Percentiles rank a stretch among this genome's conserved stretches.
Evolutionary conservation across 2,329 filamentous ascomycete genomes (phyloP).

Genomic region (Fusarium sp.): DNA sequence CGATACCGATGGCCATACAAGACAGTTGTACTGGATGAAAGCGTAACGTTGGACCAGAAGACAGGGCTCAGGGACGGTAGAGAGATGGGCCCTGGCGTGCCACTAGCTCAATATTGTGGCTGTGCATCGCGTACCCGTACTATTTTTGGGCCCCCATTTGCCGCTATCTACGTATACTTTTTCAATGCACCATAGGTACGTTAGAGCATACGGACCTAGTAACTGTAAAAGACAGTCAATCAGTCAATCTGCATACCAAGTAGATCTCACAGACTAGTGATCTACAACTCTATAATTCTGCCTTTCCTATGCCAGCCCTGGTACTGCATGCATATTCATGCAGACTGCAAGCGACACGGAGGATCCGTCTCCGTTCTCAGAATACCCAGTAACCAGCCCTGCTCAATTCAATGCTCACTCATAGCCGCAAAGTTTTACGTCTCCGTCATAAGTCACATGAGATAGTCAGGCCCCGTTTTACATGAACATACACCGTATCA

Average conservation of each 20-base stretch:
- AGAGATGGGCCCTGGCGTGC: constrained; percentile 31
- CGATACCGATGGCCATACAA: constrained; percentile 36
- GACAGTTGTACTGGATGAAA: constrained; percentile 35
- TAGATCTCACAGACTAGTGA: constrained; percentile 21
- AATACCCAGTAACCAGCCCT: not conserved
- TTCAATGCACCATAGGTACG: constrained; percentile 11
- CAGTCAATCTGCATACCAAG: not conserved
- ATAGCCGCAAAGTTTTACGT: constrained; percentile 12
- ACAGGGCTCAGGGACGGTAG: constrained; percentile 30
- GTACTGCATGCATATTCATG: constrained; percentile 37
- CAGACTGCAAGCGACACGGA: constrained; percentile 32
- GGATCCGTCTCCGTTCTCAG: constrained; percentile 23
- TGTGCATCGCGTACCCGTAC: constrained; percentile 32
- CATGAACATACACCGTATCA: constrained; percentile 5
- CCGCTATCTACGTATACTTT: constrained; percentile 9
- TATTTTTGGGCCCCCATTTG: constrained; percentile 47
- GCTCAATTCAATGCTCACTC: constrained; percentile 16
- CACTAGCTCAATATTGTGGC: constrained; percentile 37
- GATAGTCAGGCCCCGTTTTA: constrained; percentile 20
- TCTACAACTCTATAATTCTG: constrained; percentile 32
- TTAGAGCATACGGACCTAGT: not conserved
- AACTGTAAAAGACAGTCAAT: too few relatives aligned
- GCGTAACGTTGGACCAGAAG: constrained; percentile 29
- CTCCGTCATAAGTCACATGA: constrained; percentile 44
- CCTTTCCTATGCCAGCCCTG: constrained; percentile 25